Evolutionary conservation across 208 protist genomes (phyloP).

Genomic region (Trichomonas gallinae): DNA sequence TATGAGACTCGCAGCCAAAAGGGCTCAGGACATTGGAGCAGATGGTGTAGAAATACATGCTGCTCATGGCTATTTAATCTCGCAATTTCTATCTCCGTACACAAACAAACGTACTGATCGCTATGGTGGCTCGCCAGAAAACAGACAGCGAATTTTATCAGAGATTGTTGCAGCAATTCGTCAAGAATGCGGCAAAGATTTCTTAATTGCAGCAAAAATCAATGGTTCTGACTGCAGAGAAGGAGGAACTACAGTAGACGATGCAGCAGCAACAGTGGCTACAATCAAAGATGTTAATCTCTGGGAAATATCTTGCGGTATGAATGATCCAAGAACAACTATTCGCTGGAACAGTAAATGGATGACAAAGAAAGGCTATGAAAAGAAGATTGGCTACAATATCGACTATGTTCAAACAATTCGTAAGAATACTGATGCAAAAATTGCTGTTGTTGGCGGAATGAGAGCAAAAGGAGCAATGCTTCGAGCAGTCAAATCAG

Average conservation of each 20-base stretch:
- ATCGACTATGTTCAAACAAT: neutral
- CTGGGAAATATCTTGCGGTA: neutral
- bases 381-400: neutral
- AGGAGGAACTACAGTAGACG: neutral
- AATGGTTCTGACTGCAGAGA: neutral
- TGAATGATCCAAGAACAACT: neutral
- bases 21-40: neutral
- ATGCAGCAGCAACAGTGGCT: neutral
- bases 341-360: neutral
- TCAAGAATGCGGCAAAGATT: neutral
- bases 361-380: neutral
- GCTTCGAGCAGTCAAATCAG: neutral
- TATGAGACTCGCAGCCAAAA: neutral
- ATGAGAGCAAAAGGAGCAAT: neutral
- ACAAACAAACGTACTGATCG: neutral
- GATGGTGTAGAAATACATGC: neutral
- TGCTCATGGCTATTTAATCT: constrained; percentile 10
- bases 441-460: neutral
- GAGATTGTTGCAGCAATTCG: neutral
- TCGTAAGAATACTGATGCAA: neutral
- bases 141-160: neutral
- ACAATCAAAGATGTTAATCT: neutral
- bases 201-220: neutral
- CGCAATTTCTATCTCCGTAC: neutral
- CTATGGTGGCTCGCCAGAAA: neutral